Conservation (phyloP, 23 red algal genomes). For the Gracilaria domingensis region DNA sequence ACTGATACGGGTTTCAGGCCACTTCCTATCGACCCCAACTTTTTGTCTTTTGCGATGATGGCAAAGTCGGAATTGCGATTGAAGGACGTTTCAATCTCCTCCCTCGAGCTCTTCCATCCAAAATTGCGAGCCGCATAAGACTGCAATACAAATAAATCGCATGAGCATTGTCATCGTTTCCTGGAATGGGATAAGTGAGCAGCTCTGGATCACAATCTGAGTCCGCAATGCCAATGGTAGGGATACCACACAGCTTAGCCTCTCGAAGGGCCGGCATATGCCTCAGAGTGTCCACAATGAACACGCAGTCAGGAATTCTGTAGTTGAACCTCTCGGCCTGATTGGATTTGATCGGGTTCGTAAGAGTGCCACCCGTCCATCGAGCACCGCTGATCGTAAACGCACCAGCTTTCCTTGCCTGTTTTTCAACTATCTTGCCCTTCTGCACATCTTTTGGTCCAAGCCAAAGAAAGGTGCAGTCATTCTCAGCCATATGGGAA, state of each 20-base stretch:
- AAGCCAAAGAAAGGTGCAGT: slow-evolving; percentile 80
- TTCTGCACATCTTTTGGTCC: slow-evolving; percentile 68
- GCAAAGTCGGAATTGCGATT: slow-evolving; percentile 10
- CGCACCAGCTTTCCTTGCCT: slow-evolving; percentile 73
- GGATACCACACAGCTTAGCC: slow-evolving; percentile 79
- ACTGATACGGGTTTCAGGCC: background rate
- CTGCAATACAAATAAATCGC: slow-evolving; percentile 91
- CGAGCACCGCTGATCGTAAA: slow-evolving; percentile 78
- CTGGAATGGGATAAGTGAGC: slow-evolving; percentile 94
- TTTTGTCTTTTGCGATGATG: background rate
- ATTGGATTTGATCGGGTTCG: slow-evolving; percentile 84
- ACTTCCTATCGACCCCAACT: background rate
- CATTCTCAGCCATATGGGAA: slow-evolving; percentile 68
- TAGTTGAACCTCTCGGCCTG: slow-evolving; percentile 82
- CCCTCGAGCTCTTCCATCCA: slow-evolving; percentile 79
- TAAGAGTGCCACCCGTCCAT: slow-evolving; percentile 96
- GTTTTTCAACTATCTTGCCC: slow-evolving; percentile 63
- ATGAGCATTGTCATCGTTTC: slow-evolving; percentile 88
- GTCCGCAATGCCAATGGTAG: slow-evolving; percentile 91
- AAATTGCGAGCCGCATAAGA: slow-evolving; percentile 84
- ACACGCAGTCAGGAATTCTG: slow-evolving; percentile 82
- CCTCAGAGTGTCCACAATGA: slow-evolving; percentile 81
- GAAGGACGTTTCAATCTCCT: slow-evolving; percentile 55
- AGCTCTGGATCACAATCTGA: slow-evolving; percentile 90
- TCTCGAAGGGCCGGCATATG: slow-evolving; percentile 86